phyloP scores from a whole-genome alignment of 768 basidiomycete genomes.

The Paxillus ammoniavirescens region DNA sequence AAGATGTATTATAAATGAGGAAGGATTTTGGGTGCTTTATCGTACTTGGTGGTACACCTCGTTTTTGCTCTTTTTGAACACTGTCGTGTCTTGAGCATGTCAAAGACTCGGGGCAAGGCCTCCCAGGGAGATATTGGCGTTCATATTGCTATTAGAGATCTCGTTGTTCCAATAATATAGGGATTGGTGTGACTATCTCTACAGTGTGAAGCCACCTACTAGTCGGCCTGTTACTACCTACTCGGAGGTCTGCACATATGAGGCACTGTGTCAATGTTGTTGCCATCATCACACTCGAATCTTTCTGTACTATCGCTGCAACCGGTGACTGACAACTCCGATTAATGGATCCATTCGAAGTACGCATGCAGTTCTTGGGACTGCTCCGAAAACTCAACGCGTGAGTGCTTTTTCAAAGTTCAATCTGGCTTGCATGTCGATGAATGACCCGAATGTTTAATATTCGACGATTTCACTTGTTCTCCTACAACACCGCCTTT shows the following conservation, averaged over 20 bases:
- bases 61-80: not conserved
- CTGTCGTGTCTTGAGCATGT: too few species aligned
- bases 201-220: too few species aligned
- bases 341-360: conserved; percentile 66
- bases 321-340: not conserved
- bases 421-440: not conserved
- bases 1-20: not conserved
- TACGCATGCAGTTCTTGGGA: conserved; percentile 69
- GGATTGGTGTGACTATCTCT: too few species aligned
- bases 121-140: too few species aligned
- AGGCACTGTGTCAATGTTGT: too few species aligned
- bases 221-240: too few species aligned
- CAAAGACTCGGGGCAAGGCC: too few species aligned
- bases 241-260: too few species aligned
- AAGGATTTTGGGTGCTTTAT: not conserved
- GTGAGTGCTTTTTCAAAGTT: conserved; percentile 29
- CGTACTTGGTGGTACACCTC: not conserved
- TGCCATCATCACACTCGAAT: too few species aligned
- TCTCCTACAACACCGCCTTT: not conserved
- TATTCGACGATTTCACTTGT: not conserved
- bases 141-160: too few species aligned
- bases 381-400: conserved; percentile 65
- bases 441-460: not conserved
- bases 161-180: too few species aligned
- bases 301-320: too few species aligned